Percentiles rank a stretch among this genome's conserved stretches.
These are phyloP conservation scores for Phyllosticta citrichinensis DNA, from an alignment of 2,329 filamentous ascomycete species.

Conservation along the genomic window DNA sequence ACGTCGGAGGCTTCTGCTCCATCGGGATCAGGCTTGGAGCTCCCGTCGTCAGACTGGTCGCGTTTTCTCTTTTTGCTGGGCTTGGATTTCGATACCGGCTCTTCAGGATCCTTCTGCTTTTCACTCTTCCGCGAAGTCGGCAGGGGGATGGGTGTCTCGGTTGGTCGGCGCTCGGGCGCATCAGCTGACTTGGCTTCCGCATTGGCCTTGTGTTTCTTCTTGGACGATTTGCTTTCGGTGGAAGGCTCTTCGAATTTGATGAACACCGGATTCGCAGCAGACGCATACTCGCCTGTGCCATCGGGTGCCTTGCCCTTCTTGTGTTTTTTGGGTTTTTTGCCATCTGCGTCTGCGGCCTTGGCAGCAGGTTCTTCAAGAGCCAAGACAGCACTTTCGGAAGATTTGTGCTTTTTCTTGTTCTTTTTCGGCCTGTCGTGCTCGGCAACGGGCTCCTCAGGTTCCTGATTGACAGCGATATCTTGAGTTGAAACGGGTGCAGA, in stretches of 20 bases:
- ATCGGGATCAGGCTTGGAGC: background rate
- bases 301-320: background rate
- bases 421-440: background rate
- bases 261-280: background rate
- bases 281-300: background rate
- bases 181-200: background rate
- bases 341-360: background rate
- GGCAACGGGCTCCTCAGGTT: background rate
- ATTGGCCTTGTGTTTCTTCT: background rate
- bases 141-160: background rate
- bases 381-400: background rate
- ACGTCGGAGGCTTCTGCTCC: background rate
- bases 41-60: background rate
- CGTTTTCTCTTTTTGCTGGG: constrained; percentile 1
- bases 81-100: background rate
- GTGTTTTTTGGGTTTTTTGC: background rate
- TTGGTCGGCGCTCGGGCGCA: background rate
- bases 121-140: background rate
- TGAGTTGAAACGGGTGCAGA: background rate
- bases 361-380: background rate
- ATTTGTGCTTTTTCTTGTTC: background rate
- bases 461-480: background rate
- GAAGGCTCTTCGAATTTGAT: background rate
- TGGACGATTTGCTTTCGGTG: background rate
- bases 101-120: background rate